Percentiles rank a stretch among this genome's conserved stretches.
Evolutionary conservation across 345 rosid species (phyloP).

Genomic region (Physaria fendleri): DNA sequence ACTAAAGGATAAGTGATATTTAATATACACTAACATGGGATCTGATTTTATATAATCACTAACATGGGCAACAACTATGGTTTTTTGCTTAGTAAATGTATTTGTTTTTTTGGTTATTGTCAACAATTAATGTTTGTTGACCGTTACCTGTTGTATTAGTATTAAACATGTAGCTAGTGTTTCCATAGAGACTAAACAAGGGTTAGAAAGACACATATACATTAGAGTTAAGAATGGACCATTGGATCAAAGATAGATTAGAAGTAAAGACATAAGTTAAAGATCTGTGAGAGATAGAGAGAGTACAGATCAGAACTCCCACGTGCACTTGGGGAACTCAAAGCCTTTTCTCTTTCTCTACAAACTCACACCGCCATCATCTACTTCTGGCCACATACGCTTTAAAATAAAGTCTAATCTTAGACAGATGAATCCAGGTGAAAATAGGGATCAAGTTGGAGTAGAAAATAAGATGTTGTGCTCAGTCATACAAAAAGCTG

Average conservation of each 20-base stretch:
- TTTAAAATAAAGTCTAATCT: slow-evolving; percentile 17
- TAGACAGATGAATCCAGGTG: slow-evolving; percentile 23
- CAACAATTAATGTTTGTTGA: slow-evolving; percentile 7
- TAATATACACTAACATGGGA: slow-evolving; percentile 27
- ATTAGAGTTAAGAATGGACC: not conserved
- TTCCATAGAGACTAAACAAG: not conserved
- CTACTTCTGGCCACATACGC: not conserved
- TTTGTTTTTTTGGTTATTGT: slow-evolving; percentile 9
- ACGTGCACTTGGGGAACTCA: slow-evolving; percentile 51
- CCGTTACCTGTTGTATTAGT: slow-evolving; percentile 4
- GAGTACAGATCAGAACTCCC: slow-evolving; percentile 37
- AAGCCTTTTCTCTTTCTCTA: slow-evolving; percentile 25
- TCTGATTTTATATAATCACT: slow-evolving; percentile 1
- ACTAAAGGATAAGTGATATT: slow-evolving; percentile 21
- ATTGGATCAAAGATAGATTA: not conserved
- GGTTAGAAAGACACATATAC: slow-evolving; percentile 9
- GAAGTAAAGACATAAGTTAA: not conserved
- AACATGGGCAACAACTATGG: slow-evolving; percentile 33
- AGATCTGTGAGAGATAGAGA: slow-evolving; percentile 19
- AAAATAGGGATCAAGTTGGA: slow-evolving; percentile 6
- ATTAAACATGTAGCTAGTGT: slow-evolving; percentile 2
- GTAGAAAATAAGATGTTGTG: slow-evolving; percentile 8
- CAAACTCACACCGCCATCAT: slow-evolving; percentile 26
- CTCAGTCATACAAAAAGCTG: too few relatives aligned
- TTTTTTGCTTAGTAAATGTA: slow-evolving; percentile 11